These are phyloP conservation scores for Saksenaea vasiformis DNA, from an alignment of 371 early-diverging fungal species.

Conservation along the genomic window DNA sequence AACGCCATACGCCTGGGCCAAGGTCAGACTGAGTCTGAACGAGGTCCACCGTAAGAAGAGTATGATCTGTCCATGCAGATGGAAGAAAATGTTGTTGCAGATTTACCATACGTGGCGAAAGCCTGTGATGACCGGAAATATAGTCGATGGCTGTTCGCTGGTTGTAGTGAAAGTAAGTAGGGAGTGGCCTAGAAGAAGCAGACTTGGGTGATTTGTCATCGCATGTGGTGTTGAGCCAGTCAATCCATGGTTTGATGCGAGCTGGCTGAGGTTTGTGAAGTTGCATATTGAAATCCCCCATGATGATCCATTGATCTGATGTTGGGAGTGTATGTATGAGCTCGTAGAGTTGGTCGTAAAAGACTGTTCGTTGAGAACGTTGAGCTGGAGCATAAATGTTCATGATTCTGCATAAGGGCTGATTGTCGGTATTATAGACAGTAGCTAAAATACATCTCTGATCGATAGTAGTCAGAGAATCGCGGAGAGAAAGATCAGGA, in stretches of 20 bases:
- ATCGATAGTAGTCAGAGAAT: constrained; percentile 5
- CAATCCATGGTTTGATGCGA: not conserved
- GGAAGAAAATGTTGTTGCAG: too few relatives aligned
- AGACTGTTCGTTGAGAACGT: not conserved
- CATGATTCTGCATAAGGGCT: not conserved
- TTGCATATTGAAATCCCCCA: constrained; percentile 13
- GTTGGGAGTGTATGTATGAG: not conserved
- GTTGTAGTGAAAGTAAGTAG: too few relatives aligned
- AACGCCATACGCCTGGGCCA: constrained; percentile 20
- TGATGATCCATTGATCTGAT: not conserved
- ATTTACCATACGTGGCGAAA: too few relatives aligned
- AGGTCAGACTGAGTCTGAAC: not conserved
- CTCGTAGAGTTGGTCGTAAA: not conserved
- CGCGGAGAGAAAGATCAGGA: not conserved
- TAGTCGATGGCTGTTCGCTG: too few relatives aligned
- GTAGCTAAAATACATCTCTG: constrained; percentile 2
- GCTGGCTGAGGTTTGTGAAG: not conserved
- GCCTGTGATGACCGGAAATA: too few relatives aligned
- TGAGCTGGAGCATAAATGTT: constrained; percentile 13
- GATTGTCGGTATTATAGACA: not conserved
- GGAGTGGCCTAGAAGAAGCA: too few relatives aligned
- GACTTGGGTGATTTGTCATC: too few relatives aligned
- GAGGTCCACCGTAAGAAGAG: not conserved
- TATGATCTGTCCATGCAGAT: constrained; percentile 3
- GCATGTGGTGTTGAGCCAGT: not conserved